phyloP scores from a whole-genome alignment of 371 early-diverging fungal species.

The Rhizopus delemar region DNA sequence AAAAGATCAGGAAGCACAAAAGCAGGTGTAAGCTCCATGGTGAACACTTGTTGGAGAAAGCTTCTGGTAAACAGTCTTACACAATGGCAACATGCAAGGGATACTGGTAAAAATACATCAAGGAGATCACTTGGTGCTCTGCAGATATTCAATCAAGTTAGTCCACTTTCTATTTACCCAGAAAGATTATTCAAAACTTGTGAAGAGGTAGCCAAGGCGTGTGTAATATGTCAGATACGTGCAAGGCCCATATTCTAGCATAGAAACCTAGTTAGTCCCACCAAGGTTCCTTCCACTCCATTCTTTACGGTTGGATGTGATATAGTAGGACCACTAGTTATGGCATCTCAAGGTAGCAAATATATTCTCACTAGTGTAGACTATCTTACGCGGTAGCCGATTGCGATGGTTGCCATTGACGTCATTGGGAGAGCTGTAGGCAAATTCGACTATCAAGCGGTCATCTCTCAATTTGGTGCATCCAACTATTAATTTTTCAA shows the following conservation, averaged over 20 bases:
- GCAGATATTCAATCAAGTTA: slow-evolving; percentile 12
- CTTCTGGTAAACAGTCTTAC: slow-evolving; percentile 6
- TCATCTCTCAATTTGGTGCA: not conserved
- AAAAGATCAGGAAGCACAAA: slow-evolving; percentile 8
- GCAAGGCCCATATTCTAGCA: not conserved
- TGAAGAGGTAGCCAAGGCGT: not conserved
- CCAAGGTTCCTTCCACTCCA: slow-evolving; percentile 6
- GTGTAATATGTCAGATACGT: slow-evolving; percentile 6
- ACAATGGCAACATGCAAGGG: slow-evolving; percentile 6
- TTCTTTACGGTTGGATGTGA: slow-evolving; percentile 24
- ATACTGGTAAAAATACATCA: slow-evolving; percentile 10
- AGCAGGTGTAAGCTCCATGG: not conserved
- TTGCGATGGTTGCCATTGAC: slow-evolving; percentile 18
- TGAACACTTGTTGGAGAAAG: not conserved
- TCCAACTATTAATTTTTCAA: too few relatives aligned
- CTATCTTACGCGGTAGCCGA: slow-evolving; percentile 26
- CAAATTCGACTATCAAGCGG: slow-evolving; percentile 20
- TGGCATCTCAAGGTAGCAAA: slow-evolving; percentile 12
- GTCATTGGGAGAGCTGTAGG: slow-evolving; percentile 29
- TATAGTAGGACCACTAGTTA: slow-evolving; percentile 25
- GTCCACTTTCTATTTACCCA: not conserved
- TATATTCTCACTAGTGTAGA: slow-evolving; percentile 29
- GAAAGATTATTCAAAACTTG: not conserved
- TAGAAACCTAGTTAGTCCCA: slow-evolving; percentile 1
- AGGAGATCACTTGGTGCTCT: slow-evolving; percentile 22